phyloP scores from a whole-genome alignment of 2,329 filamentous ascomycete genomes.

The Penicillium nordicum region DNA sequence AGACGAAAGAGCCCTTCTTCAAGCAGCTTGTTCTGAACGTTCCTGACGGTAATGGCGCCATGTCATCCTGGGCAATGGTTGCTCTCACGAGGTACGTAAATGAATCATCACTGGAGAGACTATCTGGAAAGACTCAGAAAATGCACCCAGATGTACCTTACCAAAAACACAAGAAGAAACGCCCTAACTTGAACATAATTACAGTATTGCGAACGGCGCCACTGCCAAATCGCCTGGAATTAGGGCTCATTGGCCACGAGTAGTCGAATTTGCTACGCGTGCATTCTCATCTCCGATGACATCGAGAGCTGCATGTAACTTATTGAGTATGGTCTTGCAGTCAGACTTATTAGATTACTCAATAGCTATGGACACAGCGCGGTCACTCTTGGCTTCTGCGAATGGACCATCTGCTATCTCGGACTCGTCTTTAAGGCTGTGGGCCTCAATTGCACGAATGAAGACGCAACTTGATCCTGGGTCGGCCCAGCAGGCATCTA shows the following conservation, averaged over 20 bases:
- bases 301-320: conserved; percentile 72
- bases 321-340: conserved; percentile 67
- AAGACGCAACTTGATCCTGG: conserved; percentile 66
- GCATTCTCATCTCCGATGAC: conserved; percentile 66
- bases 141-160: not conserved
- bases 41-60: conserved; percentile 64
- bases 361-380: conserved; percentile 64
- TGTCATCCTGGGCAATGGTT: conserved; percentile 79
- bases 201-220: conserved; percentile 34
- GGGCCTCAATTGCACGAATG: conserved; percentile 65
- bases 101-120: not conserved
- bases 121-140: not conserved
- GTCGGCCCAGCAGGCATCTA: conserved; percentile 63
- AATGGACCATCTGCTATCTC: conserved; percentile 74
- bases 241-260: conserved; percentile 60
- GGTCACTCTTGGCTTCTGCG: conserved; percentile 69
- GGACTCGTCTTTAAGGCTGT: conserved; percentile 74
- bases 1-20: conserved; percentile 57
- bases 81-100: conserved; percentile 68
- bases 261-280: conserved; percentile 72
- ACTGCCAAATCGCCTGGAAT: conserved; percentile 42
- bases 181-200: not conserved
- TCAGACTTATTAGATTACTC: conserved; percentile 65
- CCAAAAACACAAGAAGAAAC: not conserved
- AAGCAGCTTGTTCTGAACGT: conserved; percentile 57